Base-by-base conservation (phyloP, 805 yeast species). In the Maudiozyma turicensis region DNA sequence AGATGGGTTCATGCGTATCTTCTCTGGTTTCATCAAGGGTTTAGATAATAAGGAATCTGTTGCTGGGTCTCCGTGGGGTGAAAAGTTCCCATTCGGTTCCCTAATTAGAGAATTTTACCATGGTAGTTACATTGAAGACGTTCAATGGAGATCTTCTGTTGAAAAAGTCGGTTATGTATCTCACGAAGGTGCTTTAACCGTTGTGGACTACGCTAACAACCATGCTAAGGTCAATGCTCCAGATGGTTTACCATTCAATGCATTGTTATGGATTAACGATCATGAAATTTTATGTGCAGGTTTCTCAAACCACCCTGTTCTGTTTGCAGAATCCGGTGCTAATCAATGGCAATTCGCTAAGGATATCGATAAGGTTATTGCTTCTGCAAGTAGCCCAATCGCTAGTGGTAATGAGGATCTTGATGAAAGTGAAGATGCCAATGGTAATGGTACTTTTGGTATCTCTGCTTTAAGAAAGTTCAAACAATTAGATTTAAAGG, bases 401-500 rank as follows among this genome's bases (percentile, higher is more conserved):
- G 42, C 11, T 29, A 28, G 13, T 20, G 32, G 13, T 39, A 33
- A 41, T 41, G 40, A 35, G 58, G 34, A 58, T 55, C 15, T 71
- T 41, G 77, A 72, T 46, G 80, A 73, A 41, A 78, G 73, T 44
- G 86, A 78, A 48, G 77, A 75, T 49, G 76, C 76, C 11, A 73
- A 69, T 41, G 64, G 64, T 47, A 20, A 69, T 41, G 69, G 76
- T 11, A 72, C 77, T 6, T 69, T 69, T 47, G 84, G 86, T 54
- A 86, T 84, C 54, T 78, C 83, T 54, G 95, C 95, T 6, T 77
- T 93, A 66, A 85, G 86, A 71, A 88, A 91, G 90, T 93, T 93
- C 73, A 82, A 87, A 68, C 96, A 91, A 68, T 72, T 93, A 76
- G 99, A 93, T 70, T 77, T 91, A 66, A 93, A 89, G 74, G 99